Evolutionary conservation across 768 basidiomycete genomes (phyloP).

Genomic region (Suillus occidentalis): DNA sequence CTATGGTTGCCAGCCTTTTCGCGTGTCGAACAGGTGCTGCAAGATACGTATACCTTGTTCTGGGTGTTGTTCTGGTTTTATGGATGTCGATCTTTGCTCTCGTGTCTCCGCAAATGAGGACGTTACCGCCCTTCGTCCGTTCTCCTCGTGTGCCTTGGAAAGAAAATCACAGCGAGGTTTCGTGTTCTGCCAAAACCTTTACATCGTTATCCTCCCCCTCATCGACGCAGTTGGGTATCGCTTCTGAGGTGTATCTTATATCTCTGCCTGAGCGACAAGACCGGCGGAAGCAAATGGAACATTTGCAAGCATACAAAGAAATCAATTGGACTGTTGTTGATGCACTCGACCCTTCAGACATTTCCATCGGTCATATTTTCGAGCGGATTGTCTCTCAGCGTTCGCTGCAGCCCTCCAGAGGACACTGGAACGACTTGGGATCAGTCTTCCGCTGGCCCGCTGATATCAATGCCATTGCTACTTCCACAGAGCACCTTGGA

Average conservation of each 20-base stretch:
- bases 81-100: not conserved
- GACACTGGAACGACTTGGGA: slow-evolving; percentile 8
- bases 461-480: slow-evolving; percentile 31
- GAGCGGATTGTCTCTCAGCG: slow-evolving; percentile 42
- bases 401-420: slow-evolving; percentile 7
- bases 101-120: not conserved
- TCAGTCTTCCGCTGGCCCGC: slow-evolving; percentile 40
- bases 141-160: not conserved
- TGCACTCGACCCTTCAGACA: slow-evolving; percentile 43
- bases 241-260: slow-evolving; percentile 52
- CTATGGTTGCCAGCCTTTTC: not conserved
- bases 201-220: too few relatives aligned
- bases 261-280: slow-evolving; percentile 59
- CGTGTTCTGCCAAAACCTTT: not conserved
- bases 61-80: not conserved
- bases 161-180: not conserved
- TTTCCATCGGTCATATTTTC: slow-evolving; percentile 41
- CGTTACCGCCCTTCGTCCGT: not conserved
- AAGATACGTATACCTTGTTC: not conserved
- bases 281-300: slow-evolving; percentile 58
- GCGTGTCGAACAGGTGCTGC: not conserved
- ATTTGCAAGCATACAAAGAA: slow-evolving; percentile 43
- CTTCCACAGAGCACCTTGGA: slow-evolving; percentile 10
- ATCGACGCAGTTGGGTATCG: slow-evolving; percentile 34
- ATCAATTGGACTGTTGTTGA: slow-evolving; percentile 56